Base-by-base conservation (phyloP, 1,284 basidiomycete genomes). In the Agaricales sp. region DNA sequence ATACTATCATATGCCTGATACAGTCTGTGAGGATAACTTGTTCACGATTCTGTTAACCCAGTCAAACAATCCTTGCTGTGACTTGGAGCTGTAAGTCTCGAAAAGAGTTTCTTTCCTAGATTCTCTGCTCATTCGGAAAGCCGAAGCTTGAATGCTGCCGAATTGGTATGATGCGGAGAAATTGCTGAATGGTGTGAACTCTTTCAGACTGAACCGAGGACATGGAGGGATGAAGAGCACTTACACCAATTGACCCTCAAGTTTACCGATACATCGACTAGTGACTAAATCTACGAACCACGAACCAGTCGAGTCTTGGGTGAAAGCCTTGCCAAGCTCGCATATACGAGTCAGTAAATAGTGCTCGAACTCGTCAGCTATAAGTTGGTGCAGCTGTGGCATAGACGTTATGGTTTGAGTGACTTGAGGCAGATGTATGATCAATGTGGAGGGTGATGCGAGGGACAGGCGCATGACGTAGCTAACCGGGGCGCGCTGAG, bases 231-330 rank as follows among this genome's bases (percentile, higher is more conserved):
- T n/a, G 21, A 4, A 47, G 23, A 22, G 21, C 3, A 73, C 85
- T 62, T 58, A 88, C 86, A 88, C 54, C 22, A 81, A 76, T 53
- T 76, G 80, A 3, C 84, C 82, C 54, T 88, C 85, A 85, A 86
- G 88, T 55, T 82, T 71, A 8, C 83, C 86, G n/a, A 89, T 74
- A 49, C 79, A 81, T 50, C 77, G 71, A 44, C 77, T 75, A 45
- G 39, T 41, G 8, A 41, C 39, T 18, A 41, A 16, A 57, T 89
- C 86, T 12, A 88, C 77, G 55, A 89, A 86, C 86, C 86, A 89
- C 2, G 77, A 80, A 8, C 80, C 82, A 43, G 74, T 76, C 16
- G 77, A 67, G 43, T 62, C 57, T 48, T 77, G 71, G 49, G 75
- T 78, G 14, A 78, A 64, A 39, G 75, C 72, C 20, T 66, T 67